Percentiles rank a stretch among this genome's conserved stretches.
phyloP scores from a whole-genome alignment of 495 filamentous ascomycete genomes.

The Hypoxylon rickii region DNA sequence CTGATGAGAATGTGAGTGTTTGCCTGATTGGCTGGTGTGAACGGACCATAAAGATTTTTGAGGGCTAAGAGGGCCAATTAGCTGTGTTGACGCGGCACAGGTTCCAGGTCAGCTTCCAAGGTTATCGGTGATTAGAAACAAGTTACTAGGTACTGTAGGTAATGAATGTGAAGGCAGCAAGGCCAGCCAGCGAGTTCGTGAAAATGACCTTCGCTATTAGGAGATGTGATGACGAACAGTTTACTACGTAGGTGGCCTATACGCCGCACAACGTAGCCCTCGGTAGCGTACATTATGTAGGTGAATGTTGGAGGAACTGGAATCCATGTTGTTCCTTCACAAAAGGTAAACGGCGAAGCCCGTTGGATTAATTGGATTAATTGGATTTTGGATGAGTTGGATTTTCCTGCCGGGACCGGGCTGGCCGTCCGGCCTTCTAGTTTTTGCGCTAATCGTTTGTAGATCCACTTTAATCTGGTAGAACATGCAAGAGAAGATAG shows the following conservation, averaged over 20 bases:
- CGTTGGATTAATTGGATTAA: too few relatives aligned
- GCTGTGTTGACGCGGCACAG: conserved; percentile 6
- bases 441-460: too few relatives aligned
- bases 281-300: too few relatives aligned
- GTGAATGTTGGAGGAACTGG: conserved; percentile 1
- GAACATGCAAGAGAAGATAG: too few relatives aligned
- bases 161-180: conserved; percentile 25
- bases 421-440: conserved; percentile 31
- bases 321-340: conserved; percentile 8
- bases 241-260: neutral
- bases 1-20: conserved; percentile 8
- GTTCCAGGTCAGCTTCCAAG: neutral
- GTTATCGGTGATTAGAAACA: neutral
- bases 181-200: conserved; percentile 1
- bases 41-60: conserved; percentile 12
- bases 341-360: conserved; percentile 14
- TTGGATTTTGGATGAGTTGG: too few relatives aligned
- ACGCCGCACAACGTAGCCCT: too few relatives aligned
- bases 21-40: conserved; percentile 27
- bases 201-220: neutral
- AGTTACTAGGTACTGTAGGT: conserved; percentile 17
- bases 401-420: conserved; percentile 31
- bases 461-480: too few relatives aligned
- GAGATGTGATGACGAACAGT: neutral
- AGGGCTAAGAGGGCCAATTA: conserved; percentile 15